These are phyloP conservation scores for Cavenderia fasciculata DNA, from an alignment of 78 protist genomes.

Conservation along the genomic window DNA sequence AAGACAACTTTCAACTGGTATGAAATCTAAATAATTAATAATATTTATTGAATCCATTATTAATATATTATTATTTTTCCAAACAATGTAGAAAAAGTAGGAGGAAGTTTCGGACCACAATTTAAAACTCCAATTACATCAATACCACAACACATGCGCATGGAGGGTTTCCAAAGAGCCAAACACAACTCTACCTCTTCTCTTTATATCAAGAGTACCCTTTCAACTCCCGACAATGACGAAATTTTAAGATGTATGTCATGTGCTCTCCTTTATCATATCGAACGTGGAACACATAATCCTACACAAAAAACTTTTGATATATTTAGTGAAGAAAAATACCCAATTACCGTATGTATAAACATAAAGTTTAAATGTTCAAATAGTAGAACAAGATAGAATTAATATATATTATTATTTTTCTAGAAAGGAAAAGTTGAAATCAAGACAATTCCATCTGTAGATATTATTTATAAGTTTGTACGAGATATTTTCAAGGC, in stretches of 20 bases:
- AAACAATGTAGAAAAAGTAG: slow-evolving; percentile 32
- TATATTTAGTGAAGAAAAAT: slow-evolving; percentile 76
- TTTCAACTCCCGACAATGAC: slow-evolving; percentile 73
- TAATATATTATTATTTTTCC: neutral
- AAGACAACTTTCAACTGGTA: slow-evolving; percentile 55
- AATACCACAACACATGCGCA: slow-evolving; percentile 68
- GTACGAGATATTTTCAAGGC: slow-evolving; percentile 76
- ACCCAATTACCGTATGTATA: slow-evolving; percentile 73
- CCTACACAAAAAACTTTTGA: slow-evolving; percentile 64
- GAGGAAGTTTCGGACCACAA: slow-evolving; percentile 48
- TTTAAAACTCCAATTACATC: slow-evolving; percentile 65
- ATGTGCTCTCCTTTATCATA: slow-evolving; percentile 61
- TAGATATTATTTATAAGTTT: slow-evolving; percentile 72
- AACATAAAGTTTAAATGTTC: too few relatives aligned
- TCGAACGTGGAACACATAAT: slow-evolving; percentile 35
- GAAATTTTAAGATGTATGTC: slow-evolving; percentile 74
- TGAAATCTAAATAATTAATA: neutral
- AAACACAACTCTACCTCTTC: slow-evolving; percentile 74
- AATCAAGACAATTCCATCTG: slow-evolving; percentile 54
- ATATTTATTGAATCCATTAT: too few relatives aligned
- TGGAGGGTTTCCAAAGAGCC: slow-evolving; percentile 73
- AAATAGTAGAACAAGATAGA: too few relatives aligned
- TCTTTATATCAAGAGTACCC: slow-evolving; percentile 61
- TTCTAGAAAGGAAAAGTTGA: slow-evolving; percentile 62
- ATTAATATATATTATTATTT: neutral